These are phyloP conservation scores for Ogataea trehalophila DNA, from an alignment of 805 yeast genomes.

Conservation along the genomic window DNA sequence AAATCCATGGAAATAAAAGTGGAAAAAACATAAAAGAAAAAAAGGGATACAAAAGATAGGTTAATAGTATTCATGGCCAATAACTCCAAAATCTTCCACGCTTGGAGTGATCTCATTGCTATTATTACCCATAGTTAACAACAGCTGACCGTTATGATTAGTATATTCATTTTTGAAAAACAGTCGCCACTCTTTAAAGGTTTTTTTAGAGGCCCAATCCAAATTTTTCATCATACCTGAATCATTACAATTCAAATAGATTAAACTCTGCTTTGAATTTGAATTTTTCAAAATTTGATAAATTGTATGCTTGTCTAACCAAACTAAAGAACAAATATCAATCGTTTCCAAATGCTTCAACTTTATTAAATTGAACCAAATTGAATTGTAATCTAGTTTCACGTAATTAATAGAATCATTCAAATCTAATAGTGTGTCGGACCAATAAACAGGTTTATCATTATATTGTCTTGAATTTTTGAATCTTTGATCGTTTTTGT, in stretches of 20 bases:
- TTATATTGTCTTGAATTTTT: constrained; percentile 14
- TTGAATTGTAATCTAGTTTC: constrained; percentile 45
- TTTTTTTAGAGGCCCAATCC: constrained; percentile 38
- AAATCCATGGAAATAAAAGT: no score
- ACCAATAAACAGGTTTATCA: constrained; percentile 23
- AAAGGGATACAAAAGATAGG: neutral
- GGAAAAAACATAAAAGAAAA: no score
- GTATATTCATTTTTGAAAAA: constrained; percentile 10
- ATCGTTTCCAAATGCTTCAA: constrained; percentile 16
- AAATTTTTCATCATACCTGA: constrained; percentile 46
- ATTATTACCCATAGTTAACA: neutral
- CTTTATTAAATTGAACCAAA: constrained; percentile 24
- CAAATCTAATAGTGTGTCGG: constrained; percentile 31
- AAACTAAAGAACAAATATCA: constrained; percentile 30
- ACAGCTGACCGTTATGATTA: neutral
- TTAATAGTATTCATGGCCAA: constrained; percentile 15
- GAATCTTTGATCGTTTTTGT: constrained; percentile 5
- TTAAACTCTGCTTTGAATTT: constrained; percentile 10
- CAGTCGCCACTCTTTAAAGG: constrained; percentile 21
- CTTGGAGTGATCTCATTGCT: neutral
- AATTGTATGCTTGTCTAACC: constrained; percentile 30
- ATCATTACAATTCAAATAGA: constrained; percentile 37
- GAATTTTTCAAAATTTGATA: constrained; percentile 14
- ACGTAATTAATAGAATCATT: constrained; percentile 25
- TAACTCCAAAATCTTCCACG: constrained; percentile 5